These are phyloP conservation scores for Mucor indicus DNA, from an alignment of 371 early-diverging fungal species.

Conservation along the genomic window DNA sequence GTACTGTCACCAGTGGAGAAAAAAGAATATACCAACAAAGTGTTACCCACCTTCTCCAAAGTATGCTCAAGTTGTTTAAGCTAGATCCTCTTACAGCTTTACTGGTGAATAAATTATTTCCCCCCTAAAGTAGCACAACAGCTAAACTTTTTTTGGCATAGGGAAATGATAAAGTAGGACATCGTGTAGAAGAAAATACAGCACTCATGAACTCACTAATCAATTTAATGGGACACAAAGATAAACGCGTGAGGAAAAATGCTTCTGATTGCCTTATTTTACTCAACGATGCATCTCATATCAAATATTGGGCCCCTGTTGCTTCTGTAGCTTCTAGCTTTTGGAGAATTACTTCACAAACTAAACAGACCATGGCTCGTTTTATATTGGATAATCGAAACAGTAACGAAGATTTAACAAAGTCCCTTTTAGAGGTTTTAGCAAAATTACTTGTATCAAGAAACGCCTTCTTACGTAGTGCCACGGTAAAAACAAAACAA, in stretches of 20 bases:
- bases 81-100: constrained; percentile 24
- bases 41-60: constrained; percentile 12
- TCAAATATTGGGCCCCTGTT: constrained; percentile 58
- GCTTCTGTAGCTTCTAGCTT: constrained; percentile 49
- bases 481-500: constrained; percentile 18
- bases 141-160: too few relatives aligned
- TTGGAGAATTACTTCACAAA: constrained; percentile 60
- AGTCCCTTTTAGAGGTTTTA: constrained; percentile 56
- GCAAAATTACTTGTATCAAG: constrained; percentile 58
- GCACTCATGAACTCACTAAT: constrained; percentile 54
- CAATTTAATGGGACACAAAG: constrained; percentile 53
- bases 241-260: constrained; percentile 52
- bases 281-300: constrained; percentile 49
- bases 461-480: constrained; percentile 56
- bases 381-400: constrained; percentile 48
- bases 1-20: too few relatives aligned
- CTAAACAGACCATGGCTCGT: constrained; percentile 35
- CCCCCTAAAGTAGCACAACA: too few relatives aligned
- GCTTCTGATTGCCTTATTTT: constrained; percentile 65
- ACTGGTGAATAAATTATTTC: constrained; percentile 21
- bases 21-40: too few relatives aligned
- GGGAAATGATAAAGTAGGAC: too few relatives aligned
- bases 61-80: constrained; percentile 23
- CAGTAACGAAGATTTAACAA: constrained; percentile 45
- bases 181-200: constrained; percentile 55